Evolutionary conservation across 768 basidiomycete species (phyloP), one percentile per base, ranked within the genome.

Genomic region (Macrolepiota dolichaula): DNA sequence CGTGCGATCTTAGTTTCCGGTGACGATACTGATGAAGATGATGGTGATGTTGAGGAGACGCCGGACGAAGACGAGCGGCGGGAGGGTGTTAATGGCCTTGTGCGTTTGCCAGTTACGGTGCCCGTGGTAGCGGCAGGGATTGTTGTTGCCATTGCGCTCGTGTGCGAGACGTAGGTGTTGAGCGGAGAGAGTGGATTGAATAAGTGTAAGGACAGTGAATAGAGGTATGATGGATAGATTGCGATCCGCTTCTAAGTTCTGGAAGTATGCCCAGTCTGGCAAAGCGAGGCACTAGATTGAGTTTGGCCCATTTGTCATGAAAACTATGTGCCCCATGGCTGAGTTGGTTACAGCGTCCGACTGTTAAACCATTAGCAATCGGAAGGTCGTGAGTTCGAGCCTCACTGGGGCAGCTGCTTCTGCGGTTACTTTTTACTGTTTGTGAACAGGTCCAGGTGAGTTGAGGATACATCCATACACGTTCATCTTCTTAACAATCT

Each of bases 301-400:
- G 29, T 32, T 32, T 3, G 29, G 3, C 7, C 29, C 29, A 32
- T 32, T 32, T 32, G 29, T 7, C 3, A 32, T 32, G 29, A 32
- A 32, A n/a, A 58, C 13, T 32, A 51, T 35, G 35, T 85, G 84
- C 84, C 84, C 84, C 84, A 83, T 86, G 85, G 85, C 84, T 85
- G 81, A 86, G 85, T 85, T 85, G 84, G 85, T 85, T 76, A 85
- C 82, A 85, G 85, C 84, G 85, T 86, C 85, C 84, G 85, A 86
- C 85, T 85, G 84, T 86, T 85, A 85, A 13, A 4, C 3, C 3
- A 36, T 19, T n/a, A 3, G 37, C 50, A 62, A 83, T 84, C 81
- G 82, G 80, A 83, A 84, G 82, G 81, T 84, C 83, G 79, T 80
- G 79, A 83, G 85, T 85, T 84, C 84, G 79, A 85, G 78, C 81